phyloP scores from a whole-genome alignment of 2,329 filamentous ascomycete genomes.

The Ceratocystis papillata region DNA sequence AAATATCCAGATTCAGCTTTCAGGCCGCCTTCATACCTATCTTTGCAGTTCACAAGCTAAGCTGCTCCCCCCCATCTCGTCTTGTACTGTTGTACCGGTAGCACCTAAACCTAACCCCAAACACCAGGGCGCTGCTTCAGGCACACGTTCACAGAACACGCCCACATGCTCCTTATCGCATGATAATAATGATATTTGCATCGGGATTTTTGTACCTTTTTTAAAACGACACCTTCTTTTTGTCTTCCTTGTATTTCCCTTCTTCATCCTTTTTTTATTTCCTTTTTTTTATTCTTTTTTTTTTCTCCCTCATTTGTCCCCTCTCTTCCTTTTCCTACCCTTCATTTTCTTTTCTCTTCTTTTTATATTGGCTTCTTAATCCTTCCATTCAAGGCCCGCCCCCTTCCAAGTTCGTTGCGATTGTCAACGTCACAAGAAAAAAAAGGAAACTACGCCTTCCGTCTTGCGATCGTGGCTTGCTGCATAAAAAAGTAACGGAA shows the following conservation, averaged over 20 bases:
- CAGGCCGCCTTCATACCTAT: not conserved
- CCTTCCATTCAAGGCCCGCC: not conserved
- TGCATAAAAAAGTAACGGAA: not conserved
- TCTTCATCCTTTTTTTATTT: conserved; percentile 1
- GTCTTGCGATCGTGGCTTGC: conserved; percentile 1
- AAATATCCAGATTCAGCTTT: not conserved
- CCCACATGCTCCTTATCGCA: conserved; percentile 7
- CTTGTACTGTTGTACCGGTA: not conserved
- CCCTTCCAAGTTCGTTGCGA: not conserved
- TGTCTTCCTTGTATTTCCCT: not conserved
- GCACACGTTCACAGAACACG: not conserved
- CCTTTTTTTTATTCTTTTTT: not conserved
- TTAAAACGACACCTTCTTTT: conserved; percentile 9
- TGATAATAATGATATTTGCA: conserved; percentile 13
- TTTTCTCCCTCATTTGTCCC: not conserved
- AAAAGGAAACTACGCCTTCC: conserved; percentile 6
- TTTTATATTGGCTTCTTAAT: conserved; percentile 6
- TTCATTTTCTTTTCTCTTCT: not conserved
- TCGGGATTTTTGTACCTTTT: not conserved
- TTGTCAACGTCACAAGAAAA: conserved; percentile 10
- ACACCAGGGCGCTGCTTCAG: conserved; percentile 3
- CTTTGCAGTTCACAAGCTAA: not conserved
- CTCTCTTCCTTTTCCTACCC: not conserved
- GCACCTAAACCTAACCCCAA: not conserved
- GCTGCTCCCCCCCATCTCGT: not conserved